Base-by-base conservation (phyloP, 1,284 basidiomycete species). In the Rhodofomes roseus region DNA sequence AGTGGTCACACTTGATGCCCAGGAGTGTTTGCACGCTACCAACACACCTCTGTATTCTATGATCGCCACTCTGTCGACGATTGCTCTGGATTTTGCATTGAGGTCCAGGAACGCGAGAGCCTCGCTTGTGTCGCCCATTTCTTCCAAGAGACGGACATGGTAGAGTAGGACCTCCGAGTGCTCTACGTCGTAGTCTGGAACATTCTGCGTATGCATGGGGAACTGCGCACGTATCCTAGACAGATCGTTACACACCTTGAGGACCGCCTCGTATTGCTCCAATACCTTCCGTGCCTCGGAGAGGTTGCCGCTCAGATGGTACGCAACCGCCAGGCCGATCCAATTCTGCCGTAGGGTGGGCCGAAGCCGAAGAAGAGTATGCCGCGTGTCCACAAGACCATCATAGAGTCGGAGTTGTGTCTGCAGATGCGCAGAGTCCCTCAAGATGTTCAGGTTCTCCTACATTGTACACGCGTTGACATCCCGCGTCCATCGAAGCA, bases 401-500 rank as follows among this genome's bases (percentile, higher is more conserved):
- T 91, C 86, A 73, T 87, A 98, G 57, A 90, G 79, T 41, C 97
- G 86, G n/a, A 96, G 83, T 68, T 98, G 95, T 0, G 94, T 89
- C 69, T 96, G 91, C 34, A 99, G 81, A 56, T 93, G 87, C 4
- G 95, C 93, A 0, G 94, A 86, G 73, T 99, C 97, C 55, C 94
- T 88, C 23, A 99, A 76, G 60, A 99, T 87, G 72, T 96, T 98
- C 68, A 96, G 77, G 72, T 98, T 98, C 69, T 96, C 94, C 93
- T 96, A 58, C n/a, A 16, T 25, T 54, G 39, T 20, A 37, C 11
- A 22, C 5, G 20, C 41, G 18, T 48, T 16, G 48, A 16, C 16
- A 22, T 16, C 22, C 2, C 23, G 11, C 37, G 23, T 20, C 37
- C 16, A 1, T n/a, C 11, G 22, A 14, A 11, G 9, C 5, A 34